Evolutionary conservation across 768 basidiomycete genomes (phyloP).

Genomic region (Clavaria fumosa): DNA sequence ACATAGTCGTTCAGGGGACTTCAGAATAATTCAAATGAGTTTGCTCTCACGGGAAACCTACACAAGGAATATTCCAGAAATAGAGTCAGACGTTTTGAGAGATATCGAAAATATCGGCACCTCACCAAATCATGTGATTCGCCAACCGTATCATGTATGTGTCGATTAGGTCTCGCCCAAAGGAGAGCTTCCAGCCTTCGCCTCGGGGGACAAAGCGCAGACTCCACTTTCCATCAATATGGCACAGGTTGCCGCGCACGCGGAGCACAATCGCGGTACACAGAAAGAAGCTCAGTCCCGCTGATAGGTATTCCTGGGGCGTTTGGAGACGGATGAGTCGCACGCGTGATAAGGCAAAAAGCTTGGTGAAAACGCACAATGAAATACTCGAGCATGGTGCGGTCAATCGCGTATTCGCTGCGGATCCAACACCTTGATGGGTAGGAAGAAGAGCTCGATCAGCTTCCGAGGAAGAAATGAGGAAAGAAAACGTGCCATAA

Average conservation of each 20-base stretch:
- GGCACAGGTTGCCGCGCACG: slow-evolving; percentile 16
- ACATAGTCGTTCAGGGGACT: neutral
- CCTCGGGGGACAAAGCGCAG: slow-evolving; percentile 12
- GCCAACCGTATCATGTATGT: slow-evolving; percentile 14
- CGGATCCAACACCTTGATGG: slow-evolving; percentile 28
- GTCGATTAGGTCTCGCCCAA: slow-evolving; percentile 15
- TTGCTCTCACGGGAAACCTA: slow-evolving; percentile 10
- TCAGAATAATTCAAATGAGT: neutral
- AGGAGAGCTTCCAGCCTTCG: slow-evolving; percentile 13
- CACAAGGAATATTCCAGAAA: neutral
- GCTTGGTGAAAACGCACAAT: slow-evolving; percentile 17
- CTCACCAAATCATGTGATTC: slow-evolving; percentile 15
- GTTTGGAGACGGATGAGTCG: neutral
- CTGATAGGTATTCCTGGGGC: slow-evolving; percentile 17
- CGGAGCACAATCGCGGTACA: slow-evolving; percentile 15
- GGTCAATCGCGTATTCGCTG: slow-evolving; percentile 22
- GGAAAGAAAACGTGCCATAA: slow-evolving; percentile 20
- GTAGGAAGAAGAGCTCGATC: neutral
- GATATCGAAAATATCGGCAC: neutral
- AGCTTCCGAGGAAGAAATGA: neutral
- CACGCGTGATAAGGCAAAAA: neutral
- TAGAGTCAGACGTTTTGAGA: neutral
- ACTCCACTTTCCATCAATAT: slow-evolving; percentile 10
- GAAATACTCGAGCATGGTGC: slow-evolving; percentile 28
- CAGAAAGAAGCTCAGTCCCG: slow-evolving; percentile 13